These are phyloP conservation scores for Laguncularia racemosa DNA, from an alignment of 345 rosid species.

Conservation along the genomic window DNA sequence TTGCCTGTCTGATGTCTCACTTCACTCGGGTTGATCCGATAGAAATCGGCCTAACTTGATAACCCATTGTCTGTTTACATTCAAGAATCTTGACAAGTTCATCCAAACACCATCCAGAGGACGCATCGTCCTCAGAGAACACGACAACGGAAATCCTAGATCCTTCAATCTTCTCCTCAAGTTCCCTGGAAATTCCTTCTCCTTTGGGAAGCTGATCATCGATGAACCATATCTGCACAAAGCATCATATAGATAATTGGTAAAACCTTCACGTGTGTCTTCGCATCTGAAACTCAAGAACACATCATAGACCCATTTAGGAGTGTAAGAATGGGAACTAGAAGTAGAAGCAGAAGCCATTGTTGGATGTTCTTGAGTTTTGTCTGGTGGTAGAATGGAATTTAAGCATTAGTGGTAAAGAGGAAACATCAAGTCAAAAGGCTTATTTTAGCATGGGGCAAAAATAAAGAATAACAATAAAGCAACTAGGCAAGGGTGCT, in stretches of 20 bases:
- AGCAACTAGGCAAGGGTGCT: no score
- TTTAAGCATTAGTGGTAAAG: no score
- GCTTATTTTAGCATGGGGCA: no score
- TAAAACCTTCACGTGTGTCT: conserved; percentile 25
- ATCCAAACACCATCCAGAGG: conserved; percentile 25
- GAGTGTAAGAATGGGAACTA: not conserved
- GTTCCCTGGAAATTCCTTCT: conserved; percentile 10
- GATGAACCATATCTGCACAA: conserved; percentile 14
- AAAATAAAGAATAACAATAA: no score
- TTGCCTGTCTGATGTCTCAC: conserved; percentile 16
- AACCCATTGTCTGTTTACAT: conserved; percentile 6
- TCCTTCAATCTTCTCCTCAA: conserved; percentile 15
- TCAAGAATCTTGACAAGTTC: conserved; percentile 23
- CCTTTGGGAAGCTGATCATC: conserved; percentile 17
- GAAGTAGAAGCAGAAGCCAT: conserved; percentile 2
- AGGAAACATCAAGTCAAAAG: no score
- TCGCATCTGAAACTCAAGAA: conserved; percentile 28
- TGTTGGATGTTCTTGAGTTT: not conserved
- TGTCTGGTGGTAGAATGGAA: no score
- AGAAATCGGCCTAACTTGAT: conserved; percentile 19
- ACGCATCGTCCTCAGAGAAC: conserved; percentile 21
- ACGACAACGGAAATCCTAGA: conserved; percentile 21
- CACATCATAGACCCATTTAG: conserved; percentile 19
- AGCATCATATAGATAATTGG: conserved; percentile 16
- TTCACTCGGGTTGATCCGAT: conserved; percentile 17